A percentile compares a stretch with the other conserved stretches of the same genome.
phyloP scores from a whole-genome alignment of 805 yeast species.

The Cyberlindnera suaveolens region DNA sequence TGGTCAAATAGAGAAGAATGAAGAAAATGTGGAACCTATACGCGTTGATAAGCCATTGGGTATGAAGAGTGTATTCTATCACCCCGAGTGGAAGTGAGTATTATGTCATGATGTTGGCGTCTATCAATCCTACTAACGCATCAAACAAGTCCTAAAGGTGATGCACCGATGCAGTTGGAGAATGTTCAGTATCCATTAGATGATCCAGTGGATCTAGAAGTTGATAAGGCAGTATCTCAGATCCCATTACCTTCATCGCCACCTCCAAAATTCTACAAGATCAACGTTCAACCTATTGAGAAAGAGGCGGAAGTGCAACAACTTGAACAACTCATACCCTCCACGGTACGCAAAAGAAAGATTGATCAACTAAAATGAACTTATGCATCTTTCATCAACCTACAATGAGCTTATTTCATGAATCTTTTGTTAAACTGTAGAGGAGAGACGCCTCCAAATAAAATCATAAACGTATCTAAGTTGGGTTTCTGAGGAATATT shows the following conservation, averaged over 20 bases:
- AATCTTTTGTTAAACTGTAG: neutral
- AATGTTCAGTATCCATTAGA: slow-evolving; percentile 6
- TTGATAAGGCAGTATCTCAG: slow-evolving; percentile 16
- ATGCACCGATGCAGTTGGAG: slow-evolving; percentile 4
- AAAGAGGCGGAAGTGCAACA: slow-evolving; percentile 1
- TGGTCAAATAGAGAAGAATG: neutral
- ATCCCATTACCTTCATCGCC: slow-evolving; percentile 28
- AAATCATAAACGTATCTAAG: slow-evolving; percentile 10
- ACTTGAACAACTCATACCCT: slow-evolving; percentile 4
- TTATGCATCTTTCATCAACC: no score
- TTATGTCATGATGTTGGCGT: neutral
- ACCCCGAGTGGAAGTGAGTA: slow-evolving; percentile 50
- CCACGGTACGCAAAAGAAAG: slow-evolving; percentile 3
- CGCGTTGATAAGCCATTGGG: slow-evolving; percentile 30
- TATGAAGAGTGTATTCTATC: slow-evolving; percentile 48
- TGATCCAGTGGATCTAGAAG: slow-evolving; percentile 3
- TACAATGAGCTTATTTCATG: no score
- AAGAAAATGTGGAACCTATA: neutral
- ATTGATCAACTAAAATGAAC: neutral
- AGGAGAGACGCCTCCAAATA: neutral
- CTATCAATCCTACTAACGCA: neutral
- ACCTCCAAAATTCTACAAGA: slow-evolving; percentile 17
- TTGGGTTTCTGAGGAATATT: neutral
- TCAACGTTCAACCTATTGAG: slow-evolving; percentile 3
- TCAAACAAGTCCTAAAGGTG: slow-evolving; percentile 1